phyloP scores from a whole-genome alignment of 441 rosid species.

The Eruca vesicaria region DNA sequence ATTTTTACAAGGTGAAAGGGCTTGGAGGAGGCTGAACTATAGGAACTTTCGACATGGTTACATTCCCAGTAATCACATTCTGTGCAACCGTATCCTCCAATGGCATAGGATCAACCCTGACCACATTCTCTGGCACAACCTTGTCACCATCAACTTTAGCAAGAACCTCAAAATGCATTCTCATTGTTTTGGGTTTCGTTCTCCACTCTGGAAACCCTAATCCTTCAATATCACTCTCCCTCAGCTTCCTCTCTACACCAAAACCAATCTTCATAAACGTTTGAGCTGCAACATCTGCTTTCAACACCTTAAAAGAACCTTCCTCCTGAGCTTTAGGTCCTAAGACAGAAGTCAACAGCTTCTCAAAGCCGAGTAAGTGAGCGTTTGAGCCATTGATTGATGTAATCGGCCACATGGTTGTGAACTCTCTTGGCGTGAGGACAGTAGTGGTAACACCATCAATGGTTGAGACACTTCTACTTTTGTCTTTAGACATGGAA shows the following conservation, averaged over 20 bases:
- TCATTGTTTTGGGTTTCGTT: slow-evolving; percentile 65
- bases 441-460: slow-evolving; percentile 41
- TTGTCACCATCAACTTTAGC: slow-evolving; percentile 83
- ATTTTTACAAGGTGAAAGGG: slow-evolving; percentile 63
- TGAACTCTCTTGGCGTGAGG: slow-evolving; percentile 66
- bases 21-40: slow-evolving; percentile 55
- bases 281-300: slow-evolving; percentile 80
- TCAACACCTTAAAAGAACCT: slow-evolving; percentile 74
- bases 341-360: slow-evolving; percentile 63
- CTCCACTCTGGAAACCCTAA: slow-evolving; percentile 61
- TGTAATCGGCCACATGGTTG: slow-evolving; percentile 88
- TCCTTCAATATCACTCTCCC: slow-evolving; percentile 47
- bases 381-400: slow-evolving; percentile 76
- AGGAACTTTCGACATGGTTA: slow-evolving; percentile 56
- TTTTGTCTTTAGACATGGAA: slow-evolving; percentile 41
- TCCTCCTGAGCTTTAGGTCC: slow-evolving; percentile 65
- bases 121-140: slow-evolving; percentile 70
- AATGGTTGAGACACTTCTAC: slow-evolving; percentile 42
- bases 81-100: slow-evolving; percentile 61
- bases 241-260: slow-evolving; percentile 73
- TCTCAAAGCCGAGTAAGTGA: slow-evolving; percentile 75
- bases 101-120: slow-evolving; percentile 57
- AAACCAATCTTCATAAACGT: slow-evolving; percentile 84
- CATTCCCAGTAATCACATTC: slow-evolving; percentile 49
- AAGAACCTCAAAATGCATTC: slow-evolving; percentile 85